Percentiles rank a stretch among this genome's conserved stretches.
Conservation (phyloP, 768 basidiomycete species). For the Mycena albidolilacea region DNA sequence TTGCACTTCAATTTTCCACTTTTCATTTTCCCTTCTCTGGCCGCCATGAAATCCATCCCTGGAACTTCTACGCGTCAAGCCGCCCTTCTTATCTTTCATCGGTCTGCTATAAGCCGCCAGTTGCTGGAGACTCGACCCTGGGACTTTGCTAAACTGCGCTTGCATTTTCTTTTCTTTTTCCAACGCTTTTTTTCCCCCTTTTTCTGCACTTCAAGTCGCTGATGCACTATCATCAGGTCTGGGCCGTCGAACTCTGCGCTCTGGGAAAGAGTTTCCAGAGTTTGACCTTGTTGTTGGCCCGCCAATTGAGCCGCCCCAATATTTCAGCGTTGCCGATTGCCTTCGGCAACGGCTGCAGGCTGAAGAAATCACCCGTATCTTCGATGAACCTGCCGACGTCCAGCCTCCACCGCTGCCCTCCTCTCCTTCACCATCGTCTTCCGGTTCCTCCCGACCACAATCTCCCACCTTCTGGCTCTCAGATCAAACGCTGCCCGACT, state of each 20-base stretch:
- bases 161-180: not conserved
- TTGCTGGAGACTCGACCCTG: not conserved
- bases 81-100: not conserved
- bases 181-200: not conserved
- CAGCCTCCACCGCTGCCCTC: too few species aligned
- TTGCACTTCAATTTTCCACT: not conserved
- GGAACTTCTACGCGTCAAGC: too few species aligned
- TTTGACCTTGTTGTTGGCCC: not conserved
- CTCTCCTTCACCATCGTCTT: not conserved
- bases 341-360: not conserved
- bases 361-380: not conserved
- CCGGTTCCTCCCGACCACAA: not conserved
- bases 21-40: not conserved
- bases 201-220: not conserved
- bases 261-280: not conserved
- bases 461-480: not conserved
- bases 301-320: not conserved
- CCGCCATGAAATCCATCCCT: too few species aligned
- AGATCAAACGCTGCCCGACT: not conserved
- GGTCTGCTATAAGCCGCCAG: not conserved
- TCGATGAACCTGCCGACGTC: not conserved
- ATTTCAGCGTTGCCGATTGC: constrained; percentile 2
- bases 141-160: not conserved
- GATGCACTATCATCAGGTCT: not conserved
- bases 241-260: not conserved